phyloP scores from a whole-genome alignment of 768 basidiomycete species.

The Wakefieldia striispora region DNA sequence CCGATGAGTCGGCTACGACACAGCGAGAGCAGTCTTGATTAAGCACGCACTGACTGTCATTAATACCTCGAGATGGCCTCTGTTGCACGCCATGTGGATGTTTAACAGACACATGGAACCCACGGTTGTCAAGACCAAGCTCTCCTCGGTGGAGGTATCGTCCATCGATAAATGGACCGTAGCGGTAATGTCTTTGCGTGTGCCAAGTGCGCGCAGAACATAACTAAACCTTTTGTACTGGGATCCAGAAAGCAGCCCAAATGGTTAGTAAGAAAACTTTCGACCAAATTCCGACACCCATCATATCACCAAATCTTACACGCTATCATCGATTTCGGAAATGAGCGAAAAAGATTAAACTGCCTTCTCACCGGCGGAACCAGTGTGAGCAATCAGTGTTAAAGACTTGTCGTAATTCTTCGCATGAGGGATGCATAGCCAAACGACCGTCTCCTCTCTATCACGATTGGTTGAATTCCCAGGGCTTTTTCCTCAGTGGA shows the following conservation, averaged over 20 bases:
- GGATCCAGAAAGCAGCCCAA: neutral
- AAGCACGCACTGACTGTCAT: neutral
- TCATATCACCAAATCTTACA: slow-evolving; percentile 2
- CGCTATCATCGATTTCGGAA: slow-evolving; percentile 7
- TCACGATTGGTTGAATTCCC: slow-evolving; percentile 45
- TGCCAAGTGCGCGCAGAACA: neutral
- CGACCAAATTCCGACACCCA: slow-evolving; percentile 6
- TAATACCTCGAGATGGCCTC: slow-evolving; percentile 5
- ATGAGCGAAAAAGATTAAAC: slow-evolving; percentile 2
- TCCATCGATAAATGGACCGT: slow-evolving; percentile 7
- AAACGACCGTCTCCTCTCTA: slow-evolving; percentile 11
- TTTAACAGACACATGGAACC: neutral
- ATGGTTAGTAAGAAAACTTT: neutral
- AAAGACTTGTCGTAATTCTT: slow-evolving; percentile 14
- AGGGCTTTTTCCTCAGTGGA: slow-evolving; percentile 59
- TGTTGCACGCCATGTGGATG: neutral
- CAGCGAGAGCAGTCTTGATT: slow-evolving; percentile 12
- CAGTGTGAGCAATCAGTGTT: slow-evolving; percentile 7
- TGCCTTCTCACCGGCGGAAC: slow-evolving; percentile 12
- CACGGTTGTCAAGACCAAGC: slow-evolving; percentile 9
- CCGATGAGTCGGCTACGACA: slow-evolving; percentile 9
- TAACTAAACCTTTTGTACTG: neutral
- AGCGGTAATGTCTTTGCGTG: neutral
- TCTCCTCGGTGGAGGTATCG: neutral
- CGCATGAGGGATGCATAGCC: slow-evolving; percentile 6